Evolutionary conservation across 2,329 filamentous ascomycete genomes (phyloP).

Genomic region (Calonectria henricotiae): DNA sequence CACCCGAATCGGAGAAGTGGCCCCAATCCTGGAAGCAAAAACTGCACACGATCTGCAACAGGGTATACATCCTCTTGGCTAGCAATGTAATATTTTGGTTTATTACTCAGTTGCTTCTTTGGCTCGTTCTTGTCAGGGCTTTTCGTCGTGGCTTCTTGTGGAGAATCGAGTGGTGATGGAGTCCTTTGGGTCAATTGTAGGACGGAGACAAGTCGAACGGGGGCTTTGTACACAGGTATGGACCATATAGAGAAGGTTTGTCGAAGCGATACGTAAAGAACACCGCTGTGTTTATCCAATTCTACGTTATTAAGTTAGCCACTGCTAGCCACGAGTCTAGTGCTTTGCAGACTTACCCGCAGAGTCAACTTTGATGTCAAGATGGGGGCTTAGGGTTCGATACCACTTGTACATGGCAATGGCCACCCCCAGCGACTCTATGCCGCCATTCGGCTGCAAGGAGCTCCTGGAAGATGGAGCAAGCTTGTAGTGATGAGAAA

Average conservation of each 20-base stretch:
- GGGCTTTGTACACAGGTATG: constrained; percentile 81
- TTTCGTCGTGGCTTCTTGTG: constrained; percentile 12
- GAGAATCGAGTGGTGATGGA: constrained; percentile 49
- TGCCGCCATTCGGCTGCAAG: constrained; percentile 60
- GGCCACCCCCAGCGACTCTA: constrained; percentile 79
- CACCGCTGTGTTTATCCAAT: constrained; percentile 76
- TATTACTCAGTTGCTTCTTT: constrained; percentile 44
- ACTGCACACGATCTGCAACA: constrained; percentile 81
- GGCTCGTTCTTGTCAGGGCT: constrained; percentile 37
- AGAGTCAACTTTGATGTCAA: constrained; percentile 78
- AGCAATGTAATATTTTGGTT: constrained; percentile 77
- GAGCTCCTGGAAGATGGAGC: constrained; percentile 69
- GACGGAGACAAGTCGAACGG: constrained; percentile 79
- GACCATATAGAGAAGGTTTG: constrained; percentile 87
- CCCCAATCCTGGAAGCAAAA: constrained; percentile 76
- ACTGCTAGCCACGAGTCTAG: accelerated
- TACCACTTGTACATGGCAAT: constrained; percentile 86
- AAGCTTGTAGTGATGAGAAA: constrained; percentile 85
- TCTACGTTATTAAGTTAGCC: constrained; percentile 61
- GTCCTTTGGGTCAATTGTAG: constrained; percentile 72
- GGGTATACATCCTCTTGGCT: constrained; percentile 89
- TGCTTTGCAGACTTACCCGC: constrained; percentile 58
- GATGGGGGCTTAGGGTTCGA: constrained; percentile 84
- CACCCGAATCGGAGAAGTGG: constrained; percentile 69
- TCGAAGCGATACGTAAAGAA: constrained; percentile 82